Conservation (phyloP, 2,329 filamentous ascomycete species). For the Aspergillus sclerotialis region DNA sequence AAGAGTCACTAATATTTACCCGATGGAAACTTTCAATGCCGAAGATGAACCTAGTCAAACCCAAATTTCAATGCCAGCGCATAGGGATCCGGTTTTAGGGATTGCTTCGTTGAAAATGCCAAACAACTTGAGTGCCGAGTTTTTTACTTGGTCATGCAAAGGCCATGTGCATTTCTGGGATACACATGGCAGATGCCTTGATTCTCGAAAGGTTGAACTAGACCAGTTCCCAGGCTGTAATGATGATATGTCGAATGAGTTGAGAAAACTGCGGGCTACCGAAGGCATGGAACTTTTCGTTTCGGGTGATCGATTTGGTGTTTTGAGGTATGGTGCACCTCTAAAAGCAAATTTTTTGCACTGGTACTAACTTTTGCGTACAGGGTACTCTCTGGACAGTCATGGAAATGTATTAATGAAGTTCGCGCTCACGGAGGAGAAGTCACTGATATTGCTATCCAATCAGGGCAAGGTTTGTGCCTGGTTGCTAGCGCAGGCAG, state of each 20-base stretch:
- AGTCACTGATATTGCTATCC: conserved; percentile 72
- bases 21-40: conserved; percentile 39
- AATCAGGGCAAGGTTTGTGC: conserved; percentile 53
- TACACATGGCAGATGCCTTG: conserved; percentile 60
- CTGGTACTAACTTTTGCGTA: conserved; percentile 11
- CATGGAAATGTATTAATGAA: conserved; percentile 57
- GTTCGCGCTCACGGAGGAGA: conserved; percentile 83
- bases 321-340: conserved; percentile 52
- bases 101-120: conserved; percentile 58
- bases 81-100: conserved; percentile 59
- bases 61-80: conserved; percentile 44
- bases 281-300: conserved; percentile 60
- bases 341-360: too few relatives aligned
- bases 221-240: conserved; percentile 50
- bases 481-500: conserved; percentile 77
- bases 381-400: conserved; percentile 37
- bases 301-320: conserved; percentile 81
- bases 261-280: conserved; percentile 54
- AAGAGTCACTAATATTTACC: conserved; percentile 60
- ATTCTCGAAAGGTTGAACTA: conserved; percentile 59
- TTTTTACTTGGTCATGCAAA: conserved; percentile 81
- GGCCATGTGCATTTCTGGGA: conserved; percentile 82
- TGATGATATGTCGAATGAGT: conserved; percentile 46
- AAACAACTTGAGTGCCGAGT: conserved; percentile 60
- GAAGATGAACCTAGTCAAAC: conserved; percentile 22